Conservation (phyloP, 139 green algal genomes). For the Choricystis sp. region DNA sequence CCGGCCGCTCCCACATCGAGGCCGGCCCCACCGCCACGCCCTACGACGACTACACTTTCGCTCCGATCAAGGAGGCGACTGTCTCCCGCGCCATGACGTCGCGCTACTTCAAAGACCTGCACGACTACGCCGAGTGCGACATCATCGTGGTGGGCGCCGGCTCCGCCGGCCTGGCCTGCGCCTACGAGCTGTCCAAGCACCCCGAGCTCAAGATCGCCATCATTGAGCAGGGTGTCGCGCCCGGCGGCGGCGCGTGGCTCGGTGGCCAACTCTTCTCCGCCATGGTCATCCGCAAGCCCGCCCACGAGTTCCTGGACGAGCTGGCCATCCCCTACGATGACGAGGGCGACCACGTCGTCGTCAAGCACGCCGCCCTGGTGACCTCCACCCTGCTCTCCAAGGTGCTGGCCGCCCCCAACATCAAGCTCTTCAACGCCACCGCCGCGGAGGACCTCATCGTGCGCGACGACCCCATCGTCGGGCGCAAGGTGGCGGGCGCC, state of each 20-base stretch:
- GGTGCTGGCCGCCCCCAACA: slow-evolving; percentile 76
- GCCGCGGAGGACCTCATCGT: slow-evolving; percentile 56
- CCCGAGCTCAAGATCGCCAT: slow-evolving; percentile 83
- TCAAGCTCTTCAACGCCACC: slow-evolving; percentile 97
- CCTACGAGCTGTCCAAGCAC: slow-evolving; percentile 87
- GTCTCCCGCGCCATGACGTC: slow-evolving; percentile 67
- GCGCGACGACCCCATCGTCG: slow-evolving; percentile 17
- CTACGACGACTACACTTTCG: slow-evolving; percentile 54
- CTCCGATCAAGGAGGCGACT: slow-evolving; percentile 52
- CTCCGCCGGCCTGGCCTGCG: slow-evolving; percentile 70
- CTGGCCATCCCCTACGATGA: slow-evolving; percentile 73
- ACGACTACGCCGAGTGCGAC: slow-evolving; percentile 59
- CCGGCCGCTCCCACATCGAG: not conserved
- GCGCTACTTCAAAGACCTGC: slow-evolving; percentile 84
- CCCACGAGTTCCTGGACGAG: slow-evolving; percentile 78
- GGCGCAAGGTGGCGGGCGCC: slow-evolving; percentile 56
- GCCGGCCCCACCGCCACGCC: slow-evolving; percentile 7
- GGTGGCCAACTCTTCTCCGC: slow-evolving; percentile 88
- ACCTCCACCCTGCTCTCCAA: slow-evolving; percentile 89
- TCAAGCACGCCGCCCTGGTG: slow-evolving; percentile 83
- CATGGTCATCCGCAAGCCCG: slow-evolving; percentile 90
- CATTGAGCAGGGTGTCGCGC: slow-evolving; percentile 62
- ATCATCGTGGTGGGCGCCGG: slow-evolving; percentile 38
- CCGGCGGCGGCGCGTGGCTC: slow-evolving; percentile 81
- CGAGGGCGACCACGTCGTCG: slow-evolving; percentile 81